Percentiles rank a stretch among this genome's conserved stretches.
Conservation (phyloP, 352 stramenopile genomes). For the Phytophthora kernoviae region DNA sequence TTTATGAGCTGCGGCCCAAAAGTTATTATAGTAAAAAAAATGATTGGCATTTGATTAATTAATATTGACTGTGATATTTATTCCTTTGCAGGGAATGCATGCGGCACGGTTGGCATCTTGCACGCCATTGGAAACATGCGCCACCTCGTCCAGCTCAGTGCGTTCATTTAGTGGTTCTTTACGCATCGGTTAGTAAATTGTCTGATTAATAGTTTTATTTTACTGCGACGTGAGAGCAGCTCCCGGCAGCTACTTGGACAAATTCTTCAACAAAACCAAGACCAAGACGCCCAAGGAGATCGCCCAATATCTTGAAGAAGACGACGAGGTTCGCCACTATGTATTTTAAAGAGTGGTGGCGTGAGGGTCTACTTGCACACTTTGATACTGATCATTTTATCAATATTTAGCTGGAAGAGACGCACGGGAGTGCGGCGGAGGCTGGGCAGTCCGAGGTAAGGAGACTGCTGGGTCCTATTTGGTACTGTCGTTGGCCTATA, state of each 20-base stretch:
- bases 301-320: conserved; percentile 87
- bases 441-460: conserved; percentile 88
- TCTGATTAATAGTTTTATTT: not conserved
- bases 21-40: too few relatives aligned
- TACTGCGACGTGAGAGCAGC: conserved; percentile 36
- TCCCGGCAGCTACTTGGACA: conserved; percentile 72
- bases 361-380: not conserved
- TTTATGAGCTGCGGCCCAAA: too few relatives aligned
- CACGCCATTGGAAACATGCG: conserved; percentile 94
- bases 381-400: not conserved
- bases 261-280: conserved; percentile 86
- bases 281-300: conserved; percentile 82
- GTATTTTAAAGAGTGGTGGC: not conserved
- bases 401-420: conserved; percentile 85
- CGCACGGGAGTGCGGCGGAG: conserved; percentile 90
- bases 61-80: not conserved
- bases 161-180: conserved; percentile 11
- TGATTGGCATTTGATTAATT: too few relatives aligned
- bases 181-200: not conserved
- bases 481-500: too few relatives aligned
- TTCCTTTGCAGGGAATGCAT: conserved; percentile 88
- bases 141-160: conserved; percentile 69
- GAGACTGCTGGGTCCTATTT: not conserved
- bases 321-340: conserved; percentile 70
- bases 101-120: conserved; percentile 95